Evolutionary conservation across 2,329 filamentous ascomycete species (phyloP).

Genomic region (Albophoma yamanashiensis): DNA sequence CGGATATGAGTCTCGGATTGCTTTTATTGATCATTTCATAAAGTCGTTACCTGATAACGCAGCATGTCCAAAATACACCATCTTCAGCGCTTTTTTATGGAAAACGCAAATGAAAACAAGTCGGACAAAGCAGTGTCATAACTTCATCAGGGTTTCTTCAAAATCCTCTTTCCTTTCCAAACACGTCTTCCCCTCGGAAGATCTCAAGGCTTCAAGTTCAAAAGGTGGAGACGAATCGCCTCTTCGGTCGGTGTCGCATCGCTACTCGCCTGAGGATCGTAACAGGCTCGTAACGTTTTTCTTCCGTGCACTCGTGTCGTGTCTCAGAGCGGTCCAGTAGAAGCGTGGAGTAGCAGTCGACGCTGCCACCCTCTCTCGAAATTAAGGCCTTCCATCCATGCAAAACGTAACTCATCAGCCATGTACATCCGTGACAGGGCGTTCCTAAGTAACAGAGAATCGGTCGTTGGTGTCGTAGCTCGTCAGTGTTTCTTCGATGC

Average conservation of each 20-base stretch:
- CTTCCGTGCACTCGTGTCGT: conserved; percentile 19
- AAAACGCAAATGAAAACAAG: conserved; percentile 12
- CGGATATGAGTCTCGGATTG: conserved; percentile 8
- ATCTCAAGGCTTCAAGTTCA: conserved; percentile 4
- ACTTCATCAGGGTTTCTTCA: conserved; percentile 20
- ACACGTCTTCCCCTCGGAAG: conserved; percentile 9
- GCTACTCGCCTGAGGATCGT: conserved; percentile 24
- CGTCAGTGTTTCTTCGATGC: conserved; percentile 21
- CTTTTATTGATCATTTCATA: conserved; percentile 30
- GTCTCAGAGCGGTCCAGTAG: conserved; percentile 15
- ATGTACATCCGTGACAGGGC: conserved; percentile 27
- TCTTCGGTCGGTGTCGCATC: conserved; percentile 14
- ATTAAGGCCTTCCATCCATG: conserved; percentile 25
- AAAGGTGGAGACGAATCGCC: conserved; percentile 12
- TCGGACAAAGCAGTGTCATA: conserved; percentile 17
- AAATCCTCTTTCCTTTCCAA: conserved; percentile 14
- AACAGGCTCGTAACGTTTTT: conserved; percentile 23
- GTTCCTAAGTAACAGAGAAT: conserved; percentile 23
- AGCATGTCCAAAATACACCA: conserved; percentile 21
- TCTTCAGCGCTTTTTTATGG: conserved; percentile 18
- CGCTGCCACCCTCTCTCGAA: conserved; percentile 13
- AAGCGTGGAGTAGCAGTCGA: conserved; percentile 7
- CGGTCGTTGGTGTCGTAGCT: conserved; percentile 21
- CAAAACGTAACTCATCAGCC: conserved; percentile 34
- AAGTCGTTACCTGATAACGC: conserved; percentile 27